phyloP scores from a whole-genome alignment of 352 stramenopile species.

The Globisporangium spiculum region DNA sequence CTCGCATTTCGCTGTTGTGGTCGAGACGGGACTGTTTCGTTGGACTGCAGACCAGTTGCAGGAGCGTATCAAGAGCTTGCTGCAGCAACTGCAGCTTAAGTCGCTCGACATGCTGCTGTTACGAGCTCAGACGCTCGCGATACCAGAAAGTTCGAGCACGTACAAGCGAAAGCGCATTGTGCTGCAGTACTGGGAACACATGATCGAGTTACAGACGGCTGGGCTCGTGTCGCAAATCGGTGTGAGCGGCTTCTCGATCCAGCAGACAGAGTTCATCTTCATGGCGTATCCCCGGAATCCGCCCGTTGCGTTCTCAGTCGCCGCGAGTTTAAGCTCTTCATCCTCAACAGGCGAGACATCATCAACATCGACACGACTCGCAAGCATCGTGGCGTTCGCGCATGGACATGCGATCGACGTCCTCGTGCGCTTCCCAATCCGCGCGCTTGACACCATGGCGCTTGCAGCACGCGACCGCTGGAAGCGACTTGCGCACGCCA shows the following conservation, averaged over 20 bases:
- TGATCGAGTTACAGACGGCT: constrained; percentile 31
- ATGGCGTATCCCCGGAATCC: constrained; percentile 22
- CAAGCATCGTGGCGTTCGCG: constrained; percentile 30
- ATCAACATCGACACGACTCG: constrained; percentile 11
- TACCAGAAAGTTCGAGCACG: constrained; percentile 11
- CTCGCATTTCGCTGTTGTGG: constrained; percentile 27
- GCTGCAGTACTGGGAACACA: constrained; percentile 40
- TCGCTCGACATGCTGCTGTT: constrained; percentile 48
- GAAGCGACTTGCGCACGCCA: constrained; percentile 23
- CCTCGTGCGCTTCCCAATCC: constrained; percentile 35
- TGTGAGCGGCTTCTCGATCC: constrained; percentile 39
- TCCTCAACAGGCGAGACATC: background rate
- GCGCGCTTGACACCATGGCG: constrained; percentile 22
- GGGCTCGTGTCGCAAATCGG: constrained; percentile 42
- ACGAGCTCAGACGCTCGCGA: constrained; percentile 20
- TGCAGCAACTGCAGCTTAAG: constrained; percentile 32
- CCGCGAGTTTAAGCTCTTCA: constrained; percentile 2
- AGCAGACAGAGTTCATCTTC: constrained; percentile 62
- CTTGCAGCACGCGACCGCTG: constrained; percentile 23
- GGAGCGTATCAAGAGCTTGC: constrained; percentile 26
- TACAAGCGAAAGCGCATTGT: constrained; percentile 42
- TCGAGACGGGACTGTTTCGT: constrained; percentile 17
- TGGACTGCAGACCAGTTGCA: constrained; percentile 23
- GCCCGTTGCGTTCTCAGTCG: constrained; percentile 25
- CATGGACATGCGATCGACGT: constrained; percentile 43